Conservation (phyloP, 257 asterid species). For the Solanum pennellii region DNA sequence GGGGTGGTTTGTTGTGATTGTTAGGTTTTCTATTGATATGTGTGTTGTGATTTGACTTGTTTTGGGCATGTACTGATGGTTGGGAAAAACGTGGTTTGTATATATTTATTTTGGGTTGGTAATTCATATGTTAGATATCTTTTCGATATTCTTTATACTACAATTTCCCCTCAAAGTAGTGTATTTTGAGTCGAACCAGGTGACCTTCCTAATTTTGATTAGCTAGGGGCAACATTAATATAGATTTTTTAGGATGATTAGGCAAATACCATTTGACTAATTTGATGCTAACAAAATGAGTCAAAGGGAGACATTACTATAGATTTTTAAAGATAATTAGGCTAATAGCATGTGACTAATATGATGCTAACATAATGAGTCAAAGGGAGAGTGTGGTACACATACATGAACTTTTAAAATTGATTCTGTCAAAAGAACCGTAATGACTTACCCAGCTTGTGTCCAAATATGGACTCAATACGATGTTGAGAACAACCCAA, state of each 20-base stretch:
- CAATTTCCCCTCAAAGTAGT: not conserved
- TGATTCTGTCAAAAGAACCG: not conserved
- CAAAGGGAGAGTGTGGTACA: no score
- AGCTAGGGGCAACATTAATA: not conserved
- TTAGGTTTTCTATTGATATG: no score
- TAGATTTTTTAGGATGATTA: no score
- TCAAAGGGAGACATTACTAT: no score
- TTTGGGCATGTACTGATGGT: no score
- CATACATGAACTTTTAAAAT: no score
- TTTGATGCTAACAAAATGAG: not conserved
- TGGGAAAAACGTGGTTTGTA: no score
- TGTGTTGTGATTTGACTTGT: no score
- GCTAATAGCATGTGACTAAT: not conserved
- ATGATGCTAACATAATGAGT: not conserved
- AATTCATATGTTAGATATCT: not conserved
- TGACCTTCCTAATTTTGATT: not conserved
- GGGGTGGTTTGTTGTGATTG: no score
- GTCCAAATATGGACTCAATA: not conserved
- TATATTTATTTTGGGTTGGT: not conserved
- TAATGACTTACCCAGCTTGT: not conserved
- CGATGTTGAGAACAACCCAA: not conserved
- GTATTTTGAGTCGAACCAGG: no score
- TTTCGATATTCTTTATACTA: not conserved
- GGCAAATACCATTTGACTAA: not conserved
- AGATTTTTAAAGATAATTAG: no score